Evolutionary conservation across 441 rosid species (phyloP).

Genomic region (Gossypium gossypioides): DNA sequence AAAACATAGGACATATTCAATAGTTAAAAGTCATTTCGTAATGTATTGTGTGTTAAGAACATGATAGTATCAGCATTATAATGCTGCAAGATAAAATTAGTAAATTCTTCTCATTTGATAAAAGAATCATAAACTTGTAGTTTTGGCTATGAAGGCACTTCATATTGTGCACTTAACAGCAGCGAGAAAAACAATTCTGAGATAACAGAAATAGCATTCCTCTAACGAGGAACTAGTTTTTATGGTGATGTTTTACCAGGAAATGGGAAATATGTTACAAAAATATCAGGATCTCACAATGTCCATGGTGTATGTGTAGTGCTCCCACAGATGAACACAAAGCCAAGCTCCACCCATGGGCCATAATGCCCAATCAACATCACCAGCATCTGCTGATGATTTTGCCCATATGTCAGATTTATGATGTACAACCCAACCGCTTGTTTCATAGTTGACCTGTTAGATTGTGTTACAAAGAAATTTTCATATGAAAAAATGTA

Average conservation of each 20-base stretch:
- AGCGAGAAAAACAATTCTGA: not conserved
- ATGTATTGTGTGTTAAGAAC: not conserved
- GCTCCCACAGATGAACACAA: slow-evolving; percentile 69
- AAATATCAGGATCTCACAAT: slow-evolving; percentile 28
- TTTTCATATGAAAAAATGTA: not conserved
- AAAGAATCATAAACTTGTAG: not conserved
- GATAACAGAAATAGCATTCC: not conserved
- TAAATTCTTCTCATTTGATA: not conserved
- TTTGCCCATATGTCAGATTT: slow-evolving; percentile 65
- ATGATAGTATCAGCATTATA: not conserved
- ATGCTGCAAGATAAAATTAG: not conserved
- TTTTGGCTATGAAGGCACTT: not conserved
- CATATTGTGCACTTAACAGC: not conserved
- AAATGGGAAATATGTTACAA: not conserved
- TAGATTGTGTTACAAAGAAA: slow-evolving; percentile 7
- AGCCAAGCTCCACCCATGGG: slow-evolving; percentile 77
- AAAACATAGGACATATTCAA: not conserved
- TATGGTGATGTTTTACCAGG: not conserved
- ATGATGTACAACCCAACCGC: slow-evolving; percentile 64
- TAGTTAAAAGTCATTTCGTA: not conserved
- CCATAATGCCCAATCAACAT: slow-evolving; percentile 53
- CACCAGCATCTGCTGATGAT: slow-evolving; percentile 38
- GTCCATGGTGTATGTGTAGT: slow-evolving; percentile 49
- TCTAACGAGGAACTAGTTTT: not conserved
- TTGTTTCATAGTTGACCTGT: slow-evolving; percentile 52